These are phyloP conservation scores for Phaeosphaeriaceae sp. DNA, from an alignment of 2,329 filamentous ascomycete species.

Conservation along the genomic window DNA sequence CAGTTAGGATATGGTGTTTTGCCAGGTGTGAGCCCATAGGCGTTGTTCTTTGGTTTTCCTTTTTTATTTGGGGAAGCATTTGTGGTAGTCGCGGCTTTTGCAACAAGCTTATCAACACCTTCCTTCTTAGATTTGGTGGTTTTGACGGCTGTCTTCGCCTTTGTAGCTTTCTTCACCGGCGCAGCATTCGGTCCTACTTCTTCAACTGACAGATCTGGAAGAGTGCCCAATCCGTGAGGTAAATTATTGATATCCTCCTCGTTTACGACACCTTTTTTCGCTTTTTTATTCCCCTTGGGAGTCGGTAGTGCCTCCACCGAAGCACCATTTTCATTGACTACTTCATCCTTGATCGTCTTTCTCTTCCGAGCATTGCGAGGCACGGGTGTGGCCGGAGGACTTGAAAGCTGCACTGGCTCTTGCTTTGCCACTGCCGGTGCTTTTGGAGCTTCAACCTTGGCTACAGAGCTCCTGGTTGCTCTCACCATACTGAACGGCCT, in stretches of 20 bases:
- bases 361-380: conserved; percentile 32
- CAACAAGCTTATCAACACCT: conserved; percentile 27
- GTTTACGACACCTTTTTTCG: conserved; percentile 42
- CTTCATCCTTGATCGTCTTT: conserved; percentile 33
- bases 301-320: conserved; percentile 12
- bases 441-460: conserved; percentile 18
- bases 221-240: conserved; percentile 62
- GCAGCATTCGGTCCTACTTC: conserved; percentile 12
- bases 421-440: conserved; percentile 11
- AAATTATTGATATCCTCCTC: conserved; percentile 56
- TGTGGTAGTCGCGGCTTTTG: conserved; percentile 34
- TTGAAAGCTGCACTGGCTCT: conserved; percentile 51
- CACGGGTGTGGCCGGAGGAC: conserved; percentile 50
- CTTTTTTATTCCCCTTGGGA: conserved; percentile 45
- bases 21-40: conserved; percentile 56
- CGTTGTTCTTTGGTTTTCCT: conserved; percentile 46
- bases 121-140: conserved; percentile 24
- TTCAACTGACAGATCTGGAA: conserved; percentile 21
- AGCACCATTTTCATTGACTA: conserved; percentile 5
- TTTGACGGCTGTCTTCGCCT: conserved; percentile 25
- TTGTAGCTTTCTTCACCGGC: conserved; percentile 22
- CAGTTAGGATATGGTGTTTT: conserved; percentile 72
- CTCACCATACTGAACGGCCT: conserved; percentile 35
- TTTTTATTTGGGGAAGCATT: conserved; percentile 44
- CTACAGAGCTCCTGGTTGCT: conserved; percentile 38